Conservation (phyloP, 2,329 filamentous ascomycete genomes). For the Chrysoporthe deuterocubensis region DNA sequence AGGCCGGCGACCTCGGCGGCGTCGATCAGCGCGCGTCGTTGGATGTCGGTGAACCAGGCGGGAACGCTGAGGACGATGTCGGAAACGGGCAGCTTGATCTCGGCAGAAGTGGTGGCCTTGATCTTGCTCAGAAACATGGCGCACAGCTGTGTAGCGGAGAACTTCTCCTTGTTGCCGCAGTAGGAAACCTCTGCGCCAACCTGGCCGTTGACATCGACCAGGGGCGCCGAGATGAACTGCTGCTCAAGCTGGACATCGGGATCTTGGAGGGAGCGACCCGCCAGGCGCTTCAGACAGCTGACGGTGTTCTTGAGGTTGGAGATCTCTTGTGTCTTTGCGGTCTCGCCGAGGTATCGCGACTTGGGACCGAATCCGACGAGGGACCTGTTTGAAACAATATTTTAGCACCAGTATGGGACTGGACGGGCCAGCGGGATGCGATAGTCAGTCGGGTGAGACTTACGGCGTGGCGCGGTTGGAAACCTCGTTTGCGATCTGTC, state of each 20-base stretch:
- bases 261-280: conserved; percentile 83
- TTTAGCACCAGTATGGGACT: conserved; percentile 26
- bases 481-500: conserved; percentile 95
- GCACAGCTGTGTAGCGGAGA: conserved; percentile 90
- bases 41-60: conserved; percentile 94
- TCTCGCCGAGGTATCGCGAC: conserved; percentile 89
- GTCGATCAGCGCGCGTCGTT: conserved; percentile 87
- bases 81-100: conserved; percentile 88
- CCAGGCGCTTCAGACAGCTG: conserved; percentile 87
- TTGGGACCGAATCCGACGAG: conserved; percentile 95
- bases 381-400: conserved; percentile 60
- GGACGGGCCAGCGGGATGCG: conserved; percentile 21
- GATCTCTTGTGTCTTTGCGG: conserved; percentile 98
- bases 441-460: conserved; percentile 47
- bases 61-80: conserved; percentile 95
- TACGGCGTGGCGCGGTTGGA: conserved; percentile 98
- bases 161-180: conserved; percentile 91
- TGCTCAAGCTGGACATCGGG: conserved; percentile 94
- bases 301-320: conserved; percentile 99
- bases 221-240: conserved; percentile 81
- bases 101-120: conserved; percentile 82
- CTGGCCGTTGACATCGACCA: conserved; percentile 91
- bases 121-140: conserved; percentile 97
- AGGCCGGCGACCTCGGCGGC: conserved; percentile 92
- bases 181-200: conserved; percentile 94